Conservation (phyloP, 2,329 filamentous ascomycete species). For the Podosphaera aphanis region DNA sequence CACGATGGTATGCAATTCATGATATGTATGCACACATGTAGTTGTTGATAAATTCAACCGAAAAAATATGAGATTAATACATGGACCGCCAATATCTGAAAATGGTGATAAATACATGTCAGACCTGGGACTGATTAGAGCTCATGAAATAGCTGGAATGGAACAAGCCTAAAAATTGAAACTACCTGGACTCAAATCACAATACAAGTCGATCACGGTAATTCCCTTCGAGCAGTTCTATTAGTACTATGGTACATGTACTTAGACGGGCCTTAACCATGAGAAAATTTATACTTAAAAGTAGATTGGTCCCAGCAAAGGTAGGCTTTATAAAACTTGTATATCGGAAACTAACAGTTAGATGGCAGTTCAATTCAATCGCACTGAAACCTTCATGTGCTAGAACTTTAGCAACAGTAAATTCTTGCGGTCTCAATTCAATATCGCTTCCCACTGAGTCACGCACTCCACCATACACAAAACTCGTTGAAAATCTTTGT, state of each 20-base stretch:
- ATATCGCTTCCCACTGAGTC: conserved; percentile 14
- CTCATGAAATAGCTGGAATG: too few relatives aligned
- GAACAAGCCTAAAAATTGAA: too few relatives aligned
- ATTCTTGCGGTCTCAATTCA: conserved; percentile 4
- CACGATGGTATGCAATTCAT: too few relatives aligned
- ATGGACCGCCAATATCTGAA: too few relatives aligned
- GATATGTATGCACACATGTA: too few relatives aligned
- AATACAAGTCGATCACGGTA: too few relatives aligned
- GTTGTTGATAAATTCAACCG: too few relatives aligned
- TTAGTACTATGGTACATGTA: not conserved
- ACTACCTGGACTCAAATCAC: too few relatives aligned
- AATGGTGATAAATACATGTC: too few relatives aligned
- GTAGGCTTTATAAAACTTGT: not conserved
- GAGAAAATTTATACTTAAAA: not conserved
- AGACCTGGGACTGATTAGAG: too few relatives aligned
- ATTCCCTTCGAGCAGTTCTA: not conserved
- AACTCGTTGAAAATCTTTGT: conserved; percentile 52
- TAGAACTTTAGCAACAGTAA: conserved; percentile 14
- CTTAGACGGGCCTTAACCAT: not conserved
- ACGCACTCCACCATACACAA: conserved; percentile 49
- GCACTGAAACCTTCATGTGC: conserved; percentile 6
- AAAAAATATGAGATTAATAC: too few relatives aligned
- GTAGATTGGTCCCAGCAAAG: not conserved
- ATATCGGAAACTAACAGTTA: conserved; percentile 6
- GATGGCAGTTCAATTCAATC: conserved; percentile 7